These are phyloP conservation scores for Potentilla sterilis DNA, from an alignment of 306 rosid genomes.

Conservation along the genomic window DNA sequence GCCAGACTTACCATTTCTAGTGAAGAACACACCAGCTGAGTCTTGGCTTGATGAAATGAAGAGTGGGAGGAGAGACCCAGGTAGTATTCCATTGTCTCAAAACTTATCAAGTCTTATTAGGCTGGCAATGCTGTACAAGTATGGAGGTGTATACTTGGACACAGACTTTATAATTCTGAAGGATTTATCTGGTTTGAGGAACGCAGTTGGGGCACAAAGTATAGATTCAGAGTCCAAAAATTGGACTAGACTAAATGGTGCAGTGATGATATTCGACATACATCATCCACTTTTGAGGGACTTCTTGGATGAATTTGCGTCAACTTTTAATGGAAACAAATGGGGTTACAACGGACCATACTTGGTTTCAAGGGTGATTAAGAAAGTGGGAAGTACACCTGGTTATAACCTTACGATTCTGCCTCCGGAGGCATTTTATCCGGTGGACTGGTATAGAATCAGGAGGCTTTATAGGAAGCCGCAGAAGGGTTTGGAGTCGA, in stretches of 20 bases:
- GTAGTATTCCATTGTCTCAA: slow-evolving; percentile 52
- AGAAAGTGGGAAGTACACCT: background rate
- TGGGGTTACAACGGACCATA: background rate
- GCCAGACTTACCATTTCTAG: slow-evolving; percentile 41
- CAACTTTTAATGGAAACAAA: slow-evolving; percentile 13
- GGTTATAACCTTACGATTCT: background rate
- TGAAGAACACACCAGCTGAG: slow-evolving; percentile 38
- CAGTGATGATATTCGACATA: background rate
- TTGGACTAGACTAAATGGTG: background rate
- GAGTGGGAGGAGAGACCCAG: slow-evolving; percentile 52
- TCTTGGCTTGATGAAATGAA: slow-evolving; percentile 39
- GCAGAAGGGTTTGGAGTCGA: background rate
- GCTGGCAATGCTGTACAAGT: background rate
- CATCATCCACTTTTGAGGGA: background rate
- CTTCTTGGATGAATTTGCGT: background rate
- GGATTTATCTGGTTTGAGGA: background rate
- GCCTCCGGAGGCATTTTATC: background rate
- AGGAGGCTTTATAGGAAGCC: background rate
- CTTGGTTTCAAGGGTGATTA: background rate
- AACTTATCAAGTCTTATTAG: slow-evolving; percentile 44
- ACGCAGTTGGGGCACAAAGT: background rate
- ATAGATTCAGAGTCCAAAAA: background rate
- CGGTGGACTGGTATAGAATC: background rate
- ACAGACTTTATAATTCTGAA: background rate
- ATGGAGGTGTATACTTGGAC: background rate